Base-by-base conservation (phyloP, 2,329 filamentous ascomycete genomes). In the Diaporthe sp. region DNA sequence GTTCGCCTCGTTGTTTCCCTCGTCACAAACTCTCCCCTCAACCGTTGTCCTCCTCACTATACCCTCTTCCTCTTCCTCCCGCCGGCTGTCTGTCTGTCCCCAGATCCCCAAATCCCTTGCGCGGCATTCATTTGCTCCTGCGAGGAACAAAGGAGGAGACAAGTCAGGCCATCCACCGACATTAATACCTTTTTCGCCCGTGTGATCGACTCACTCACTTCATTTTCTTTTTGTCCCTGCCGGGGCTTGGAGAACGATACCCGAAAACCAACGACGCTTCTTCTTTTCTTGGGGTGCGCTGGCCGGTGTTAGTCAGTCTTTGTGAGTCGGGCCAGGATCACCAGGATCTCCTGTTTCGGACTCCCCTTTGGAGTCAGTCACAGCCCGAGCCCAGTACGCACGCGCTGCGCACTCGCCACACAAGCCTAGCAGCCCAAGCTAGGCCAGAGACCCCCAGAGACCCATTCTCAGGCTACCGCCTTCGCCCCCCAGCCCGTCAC, bases 121-220 rank as follows among this genome's bases (percentile, higher is more conserved):
- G 55, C 72, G 79, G 81, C 81, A 83, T 83, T 83, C 79, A 81
- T 78, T 83, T 82, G 82, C 81, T 78, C 78, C 80, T 82, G 81
- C 81, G 81, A 80, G 79, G 79, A 81, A 77, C 5, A 79, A 77
- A 66, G 70, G 40, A 54, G n/a, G n/a, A n/a, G n/a, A 77, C 75
- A 64, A 75, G 61, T n/a, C 57, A 73, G 77, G 73, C 77, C 77
- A 75, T 67, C 69, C 33, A 52, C 54, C 64, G 73, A 38, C 33
- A 66, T 69, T 69, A 68, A 69, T 68, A 69, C 55, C 74, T 25
- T 40, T 60, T 45, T 15, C 30, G 25, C 17, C 38, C 33, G 35
- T 33, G 60, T 75, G 61, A 60, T 73, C 69, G 70, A 69, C 64
- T 61, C 73, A 69, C 64, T 54, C 72, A 28, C 45, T 54, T 55